Conservation (phyloP, 495 filamentous ascomycete species). For the Aspergillus affinis region DNA sequence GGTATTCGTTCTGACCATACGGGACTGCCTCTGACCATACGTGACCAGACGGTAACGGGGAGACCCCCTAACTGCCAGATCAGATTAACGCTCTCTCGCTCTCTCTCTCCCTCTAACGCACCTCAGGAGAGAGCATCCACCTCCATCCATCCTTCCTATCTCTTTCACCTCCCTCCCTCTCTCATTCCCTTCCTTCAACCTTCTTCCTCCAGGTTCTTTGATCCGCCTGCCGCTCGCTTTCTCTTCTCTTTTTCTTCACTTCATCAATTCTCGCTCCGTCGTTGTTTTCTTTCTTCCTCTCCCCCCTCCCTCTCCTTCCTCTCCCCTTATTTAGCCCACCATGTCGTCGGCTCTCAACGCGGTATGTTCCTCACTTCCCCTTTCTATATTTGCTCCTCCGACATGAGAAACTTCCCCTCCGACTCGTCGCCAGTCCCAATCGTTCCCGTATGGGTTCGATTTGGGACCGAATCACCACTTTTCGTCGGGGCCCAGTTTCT, state of each 20-base stretch:
- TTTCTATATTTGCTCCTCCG: constrained; percentile 36
- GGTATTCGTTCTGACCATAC: no score
- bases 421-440: constrained; percentile 21
- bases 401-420: constrained; percentile 25
- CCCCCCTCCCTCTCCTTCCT: constrained; percentile 15
- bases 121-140: constrained; percentile 33
- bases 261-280: constrained; percentile 18
- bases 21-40: no score
- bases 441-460: constrained; percentile 11
- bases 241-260: constrained; percentile 8
- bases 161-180: constrained; percentile 22
- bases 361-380: constrained; percentile 50
- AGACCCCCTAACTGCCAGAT: constrained; percentile 19
- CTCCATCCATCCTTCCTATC: constrained; percentile 14
- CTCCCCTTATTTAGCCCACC: constrained; percentile 36
- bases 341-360: constrained; percentile 64
- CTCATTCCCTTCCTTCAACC: constrained; percentile 19
- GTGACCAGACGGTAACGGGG: no score
- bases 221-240: constrained; percentile 26
- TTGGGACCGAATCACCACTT: constrained; percentile 1
- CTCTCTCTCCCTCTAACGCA: constrained; percentile 9
- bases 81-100: constrained; percentile 12
- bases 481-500: constrained; percentile 18
- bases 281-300: constrained; percentile 16
- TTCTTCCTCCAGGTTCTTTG: constrained; percentile 13